These are phyloP conservation scores for Aspergillus cejpii DNA, from an alignment of 2,329 filamentous ascomycete genomes.

Conservation along the genomic window DNA sequence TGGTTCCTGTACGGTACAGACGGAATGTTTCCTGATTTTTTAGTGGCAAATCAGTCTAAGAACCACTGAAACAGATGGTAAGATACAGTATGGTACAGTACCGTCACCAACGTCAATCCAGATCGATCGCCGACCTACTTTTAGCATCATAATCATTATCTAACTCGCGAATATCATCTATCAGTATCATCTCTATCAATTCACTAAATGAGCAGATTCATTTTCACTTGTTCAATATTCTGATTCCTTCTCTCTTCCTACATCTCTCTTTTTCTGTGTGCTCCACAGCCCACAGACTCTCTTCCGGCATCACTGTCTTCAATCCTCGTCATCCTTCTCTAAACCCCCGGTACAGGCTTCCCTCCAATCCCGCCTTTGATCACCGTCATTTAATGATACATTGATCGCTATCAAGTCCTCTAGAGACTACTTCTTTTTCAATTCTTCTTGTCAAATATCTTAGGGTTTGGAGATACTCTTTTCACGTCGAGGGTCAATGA, in stretches of 20 bases:
- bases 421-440: constrained; percentile 5
- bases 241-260: constrained; percentile 1
- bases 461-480: background rate
- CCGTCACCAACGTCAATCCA: background rate
- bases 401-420: constrained; percentile 10
- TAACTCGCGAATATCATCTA: no score
- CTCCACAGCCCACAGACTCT: no score
- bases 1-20: background rate
- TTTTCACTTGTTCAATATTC: no score
- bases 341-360: background rate
- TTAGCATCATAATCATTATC: no score
- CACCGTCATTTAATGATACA: constrained; percentile 12
- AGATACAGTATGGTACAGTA: background rate
- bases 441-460: background rate
- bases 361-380: background rate
- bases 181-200: no score
- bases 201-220: no score
- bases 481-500: constrained; percentile 8
- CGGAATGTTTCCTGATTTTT: no score
- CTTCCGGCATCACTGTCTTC: no score
- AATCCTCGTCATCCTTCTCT: no score
- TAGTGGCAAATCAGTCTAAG: no score
- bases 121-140: background rate
- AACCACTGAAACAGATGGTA: background rate
- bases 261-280: background rate